Percentiles rank a stretch among this genome's conserved stretches.
These are phyloP conservation scores for Clohesyomyces aquaticus DNA, from an alignment of 495 filamentous ascomycete genomes.

Conservation along the genomic window DNA sequence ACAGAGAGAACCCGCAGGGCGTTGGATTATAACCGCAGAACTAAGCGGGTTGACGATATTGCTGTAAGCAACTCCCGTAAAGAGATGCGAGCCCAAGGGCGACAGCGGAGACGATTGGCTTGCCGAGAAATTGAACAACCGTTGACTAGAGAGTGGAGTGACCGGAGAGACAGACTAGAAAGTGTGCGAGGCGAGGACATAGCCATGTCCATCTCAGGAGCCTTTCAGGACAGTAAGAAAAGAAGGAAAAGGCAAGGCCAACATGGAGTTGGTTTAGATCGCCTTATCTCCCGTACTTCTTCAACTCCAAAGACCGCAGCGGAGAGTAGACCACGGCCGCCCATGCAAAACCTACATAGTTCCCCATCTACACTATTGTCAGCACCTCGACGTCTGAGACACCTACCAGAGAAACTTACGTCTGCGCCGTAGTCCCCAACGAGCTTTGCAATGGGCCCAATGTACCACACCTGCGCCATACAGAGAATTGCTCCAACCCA, in stretches of 20 bases:
- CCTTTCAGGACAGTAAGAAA: not conserved
- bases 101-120: too few species aligned
- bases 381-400: conserved; percentile 8
- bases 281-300: conserved; percentile 44
- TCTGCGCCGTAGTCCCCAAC: conserved; percentile 64
- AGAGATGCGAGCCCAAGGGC: too few species aligned
- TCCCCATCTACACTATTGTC: conserved; percentile 46
- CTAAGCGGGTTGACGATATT: too few species aligned
- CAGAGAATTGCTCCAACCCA: conserved; percentile 49
- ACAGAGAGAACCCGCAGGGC: too few species aligned
- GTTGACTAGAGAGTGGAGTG: too few species aligned
- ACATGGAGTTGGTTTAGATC: not conserved
- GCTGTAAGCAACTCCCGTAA: too few species aligned
- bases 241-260: too few species aligned
- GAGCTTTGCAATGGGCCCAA: conserved; percentile 47
- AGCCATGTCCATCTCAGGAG: not conserved
- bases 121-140: too few species aligned
- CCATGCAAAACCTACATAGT: conserved; percentile 52
- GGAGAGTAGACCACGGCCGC: conserved; percentile 49
- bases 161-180: too few species aligned
- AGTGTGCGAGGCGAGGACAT: too few species aligned
- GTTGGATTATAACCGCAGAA: too few species aligned
- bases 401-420: conserved; percentile 43
- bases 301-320: conserved; percentile 46
- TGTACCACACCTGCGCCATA: conserved; percentile 52